Evolutionary conservation across 345 rosid genomes (phyloP).

Genomic region (Gossypium australe): DNA sequence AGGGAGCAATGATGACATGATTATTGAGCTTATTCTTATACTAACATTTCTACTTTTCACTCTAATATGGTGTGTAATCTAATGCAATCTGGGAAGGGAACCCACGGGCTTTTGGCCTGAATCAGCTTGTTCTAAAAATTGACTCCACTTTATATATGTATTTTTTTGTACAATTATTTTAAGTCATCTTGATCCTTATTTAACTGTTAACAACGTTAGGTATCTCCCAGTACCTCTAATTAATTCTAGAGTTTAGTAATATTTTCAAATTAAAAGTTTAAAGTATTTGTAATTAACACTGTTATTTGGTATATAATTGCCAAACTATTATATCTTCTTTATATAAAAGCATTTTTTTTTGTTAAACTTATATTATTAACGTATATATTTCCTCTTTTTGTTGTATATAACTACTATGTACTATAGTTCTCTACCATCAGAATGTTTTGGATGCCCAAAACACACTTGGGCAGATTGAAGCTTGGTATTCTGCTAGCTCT

Average conservation of each 20-base stretch:
- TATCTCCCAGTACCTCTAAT: background rate
- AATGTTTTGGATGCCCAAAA: constrained; percentile 74
- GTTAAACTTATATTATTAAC: constrained; percentile 38
- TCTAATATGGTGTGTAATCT: too few relatives aligned
- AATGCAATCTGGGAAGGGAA: background rate
- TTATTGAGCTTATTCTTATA: background rate
- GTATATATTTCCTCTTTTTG: constrained; percentile 39
- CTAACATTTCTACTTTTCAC: background rate
- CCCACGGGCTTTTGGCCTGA: background rate
- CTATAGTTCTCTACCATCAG: constrained; percentile 86
- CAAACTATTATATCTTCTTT: constrained; percentile 7
- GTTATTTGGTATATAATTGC: constrained; percentile 5
- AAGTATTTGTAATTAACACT: constrained; percentile 7
- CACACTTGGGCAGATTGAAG: constrained; percentile 87
- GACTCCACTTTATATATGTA: background rate
- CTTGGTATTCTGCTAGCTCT: constrained; percentile 77
- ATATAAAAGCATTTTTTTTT: constrained; percentile 27
- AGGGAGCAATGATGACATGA: background rate
- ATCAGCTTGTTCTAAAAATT: background rate
- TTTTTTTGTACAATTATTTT: background rate
- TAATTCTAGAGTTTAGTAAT: background rate
- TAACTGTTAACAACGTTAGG: background rate
- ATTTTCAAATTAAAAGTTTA: background rate
- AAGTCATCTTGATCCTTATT: background rate
- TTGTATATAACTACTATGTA: constrained; percentile 61